Evolutionary conservation across 495 filamentous ascomycete genomes (phyloP).

Genomic region (Geopyxis carbonaria): DNA sequence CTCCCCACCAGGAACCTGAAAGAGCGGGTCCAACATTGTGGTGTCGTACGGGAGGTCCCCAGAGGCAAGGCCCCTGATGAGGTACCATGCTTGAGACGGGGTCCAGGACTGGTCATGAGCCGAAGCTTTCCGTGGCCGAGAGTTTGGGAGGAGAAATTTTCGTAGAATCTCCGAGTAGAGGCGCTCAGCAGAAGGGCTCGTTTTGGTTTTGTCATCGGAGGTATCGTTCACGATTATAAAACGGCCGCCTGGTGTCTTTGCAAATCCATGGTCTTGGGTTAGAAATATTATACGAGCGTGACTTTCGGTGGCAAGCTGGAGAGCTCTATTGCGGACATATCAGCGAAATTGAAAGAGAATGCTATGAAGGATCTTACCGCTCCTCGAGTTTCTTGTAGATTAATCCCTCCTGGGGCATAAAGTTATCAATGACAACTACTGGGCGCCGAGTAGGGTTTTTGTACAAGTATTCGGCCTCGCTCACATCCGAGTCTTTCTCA

Average conservation of each 20-base stretch:
- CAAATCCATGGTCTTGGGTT: constrained; percentile 73
- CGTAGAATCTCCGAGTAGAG: too few relatives aligned
- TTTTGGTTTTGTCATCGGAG: constrained; percentile 11
- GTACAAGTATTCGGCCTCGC: constrained; percentile 82
- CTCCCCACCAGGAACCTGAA: constrained; percentile 53
- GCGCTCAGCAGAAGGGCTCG: too few relatives aligned
- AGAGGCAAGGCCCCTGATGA: constrained; percentile 55
- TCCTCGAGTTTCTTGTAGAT: constrained; percentile 83
- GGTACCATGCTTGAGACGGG: constrained; percentile 70
- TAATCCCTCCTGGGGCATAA: constrained; percentile 53
- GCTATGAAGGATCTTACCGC: constrained; percentile 32
- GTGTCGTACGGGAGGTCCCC: constrained; percentile 55
- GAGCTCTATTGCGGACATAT: constrained; percentile 36
- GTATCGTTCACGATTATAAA: constrained; percentile 53
- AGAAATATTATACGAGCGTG: constrained; percentile 91
- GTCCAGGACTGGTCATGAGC: constrained; percentile 60
- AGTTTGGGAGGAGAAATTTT: too few relatives aligned
- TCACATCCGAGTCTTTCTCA: too few relatives aligned
- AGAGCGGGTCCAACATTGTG: constrained; percentile 54
- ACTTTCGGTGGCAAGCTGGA: constrained; percentile 61
- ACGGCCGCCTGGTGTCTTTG: constrained; percentile 77
- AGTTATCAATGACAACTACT: constrained; percentile 87
- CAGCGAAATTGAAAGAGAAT: constrained; percentile 1
- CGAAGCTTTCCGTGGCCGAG: too few relatives aligned
- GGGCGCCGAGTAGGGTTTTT: constrained; percentile 69